phyloP scores from a whole-genome alignment of 2,329 filamentous ascomycete species.

The Colletotrichum nymphaeae region DNA sequence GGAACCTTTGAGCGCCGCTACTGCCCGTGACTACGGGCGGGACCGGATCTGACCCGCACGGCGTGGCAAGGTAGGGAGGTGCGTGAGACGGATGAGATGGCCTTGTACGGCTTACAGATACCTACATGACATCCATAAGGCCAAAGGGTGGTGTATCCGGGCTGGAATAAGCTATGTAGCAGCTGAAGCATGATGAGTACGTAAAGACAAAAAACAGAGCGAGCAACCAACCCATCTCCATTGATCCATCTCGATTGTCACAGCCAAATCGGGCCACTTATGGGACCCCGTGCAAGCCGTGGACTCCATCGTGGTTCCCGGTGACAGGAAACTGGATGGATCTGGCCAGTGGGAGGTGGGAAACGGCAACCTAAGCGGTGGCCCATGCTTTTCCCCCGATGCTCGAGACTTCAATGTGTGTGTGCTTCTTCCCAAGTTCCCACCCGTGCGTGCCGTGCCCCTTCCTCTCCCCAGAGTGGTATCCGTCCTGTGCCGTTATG shows the following conservation, averaged over 20 bases:
- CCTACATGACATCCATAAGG: too few species aligned
- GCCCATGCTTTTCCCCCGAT: slow-evolving; percentile 24
- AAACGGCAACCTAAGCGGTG: slow-evolving; percentile 29
- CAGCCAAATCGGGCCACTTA: neutral
- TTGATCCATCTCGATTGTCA: neutral
- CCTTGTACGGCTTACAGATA: neutral
- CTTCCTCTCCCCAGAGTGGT: neutral
- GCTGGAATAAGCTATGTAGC: too few species aligned
- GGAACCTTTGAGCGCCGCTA: neutral
- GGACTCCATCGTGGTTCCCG: slow-evolving; percentile 8
- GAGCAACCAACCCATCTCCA: neutral
- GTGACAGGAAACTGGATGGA: slow-evolving; percentile 26
- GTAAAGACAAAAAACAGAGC: neutral
- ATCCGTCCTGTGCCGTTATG: too few species aligned
- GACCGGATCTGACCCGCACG: slow-evolving; percentile 15
- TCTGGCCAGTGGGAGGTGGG: slow-evolving; percentile 22
- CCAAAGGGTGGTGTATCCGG: too few species aligned
- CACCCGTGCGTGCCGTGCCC: neutral
- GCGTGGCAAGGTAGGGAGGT: neutral
- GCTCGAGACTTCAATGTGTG: neutral
- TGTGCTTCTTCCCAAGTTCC: neutral
- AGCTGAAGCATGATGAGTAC: too few species aligned
- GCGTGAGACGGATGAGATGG: slow-evolving; percentile 2
- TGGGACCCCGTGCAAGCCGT: neutral
- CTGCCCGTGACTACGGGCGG: slow-evolving; percentile 3